Percentiles rank a stretch among this genome's conserved stretches.
These are phyloP conservation scores for Backusella psychrophila DNA, from an alignment of 192 early-diverging fungal species.

Conservation along the genomic window DNA sequence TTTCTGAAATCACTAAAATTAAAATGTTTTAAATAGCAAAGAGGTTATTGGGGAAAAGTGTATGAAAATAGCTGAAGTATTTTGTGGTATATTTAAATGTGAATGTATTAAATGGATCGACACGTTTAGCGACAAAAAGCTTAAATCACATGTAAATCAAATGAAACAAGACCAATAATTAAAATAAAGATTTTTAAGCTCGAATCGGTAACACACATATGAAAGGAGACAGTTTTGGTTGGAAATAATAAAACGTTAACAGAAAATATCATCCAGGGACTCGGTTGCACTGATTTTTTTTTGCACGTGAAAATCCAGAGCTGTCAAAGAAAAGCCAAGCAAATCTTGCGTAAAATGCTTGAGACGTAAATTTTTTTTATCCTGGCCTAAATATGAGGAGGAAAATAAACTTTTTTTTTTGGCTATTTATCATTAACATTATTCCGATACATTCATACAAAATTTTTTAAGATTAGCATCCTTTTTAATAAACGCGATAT, in stretches of 20 bases:
- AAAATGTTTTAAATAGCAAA: neutral
- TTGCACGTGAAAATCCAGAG: conserved; percentile 4
- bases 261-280: neutral
- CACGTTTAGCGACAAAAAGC: neutral
- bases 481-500: neutral
- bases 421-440: neutral
- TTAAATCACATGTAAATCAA: neutral
- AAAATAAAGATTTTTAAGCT: neutral
- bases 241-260: neutral
- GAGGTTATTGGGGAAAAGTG: neutral
- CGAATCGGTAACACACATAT: neutral
- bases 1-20: neutral
- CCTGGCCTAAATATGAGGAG: neutral
- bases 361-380: neutral
- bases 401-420: neutral
- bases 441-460: neutral
- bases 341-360: neutral
- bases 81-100: neutral
- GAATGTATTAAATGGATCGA: neutral
- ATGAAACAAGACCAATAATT: neutral
- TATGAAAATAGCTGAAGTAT: neutral
- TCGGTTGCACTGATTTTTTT: neutral
- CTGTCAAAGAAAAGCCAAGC: conserved; percentile 13
- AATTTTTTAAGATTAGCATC: neutral
- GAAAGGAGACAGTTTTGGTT: neutral